Conservation (phyloP, 352 stramenopile species). For the Globisporangium rhizosaccharum region DNA sequence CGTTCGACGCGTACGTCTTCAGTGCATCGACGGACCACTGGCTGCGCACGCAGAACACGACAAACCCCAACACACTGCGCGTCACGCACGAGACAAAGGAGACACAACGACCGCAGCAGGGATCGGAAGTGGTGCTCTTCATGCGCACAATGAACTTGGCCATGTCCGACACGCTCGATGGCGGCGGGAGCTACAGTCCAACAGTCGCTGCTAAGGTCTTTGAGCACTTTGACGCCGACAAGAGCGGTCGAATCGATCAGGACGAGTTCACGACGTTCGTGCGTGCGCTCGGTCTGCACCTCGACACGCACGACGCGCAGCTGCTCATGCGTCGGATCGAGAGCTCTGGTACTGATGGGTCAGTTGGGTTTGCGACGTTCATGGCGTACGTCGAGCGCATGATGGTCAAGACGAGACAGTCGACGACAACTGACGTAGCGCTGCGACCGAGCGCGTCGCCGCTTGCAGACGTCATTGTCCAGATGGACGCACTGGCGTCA, state of each 20-base stretch:
- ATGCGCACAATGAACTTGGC: constrained; percentile 35
- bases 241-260: constrained; percentile 49
- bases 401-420: constrained; percentile 3
- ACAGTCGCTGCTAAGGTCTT: constrained; percentile 35
- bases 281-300: constrained; percentile 33
- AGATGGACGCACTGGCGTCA: constrained; percentile 13
- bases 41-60: constrained; percentile 30
- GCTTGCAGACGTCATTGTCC: constrained; percentile 18
- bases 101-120: background rate
- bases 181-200: constrained; percentile 12
- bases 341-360: constrained; percentile 10
- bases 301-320: constrained; percentile 25
- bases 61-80: constrained; percentile 7
- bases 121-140: constrained; percentile 29
- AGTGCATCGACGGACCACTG: constrained; percentile 31
- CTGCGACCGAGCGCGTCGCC: background rate
- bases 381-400: constrained; percentile 19
- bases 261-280: constrained; percentile 47
- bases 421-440: background rate
- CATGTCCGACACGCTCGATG: constrained; percentile 14
- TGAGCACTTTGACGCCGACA: constrained; percentile 43
- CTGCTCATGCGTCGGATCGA: constrained; percentile 51
- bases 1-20: constrained; percentile 28
- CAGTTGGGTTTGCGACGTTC: constrained; percentile 24
- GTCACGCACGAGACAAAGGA: constrained; percentile 9